Base-by-base conservation (phyloP, 805 yeast species). In the Saturnispora saitoi region DNA sequence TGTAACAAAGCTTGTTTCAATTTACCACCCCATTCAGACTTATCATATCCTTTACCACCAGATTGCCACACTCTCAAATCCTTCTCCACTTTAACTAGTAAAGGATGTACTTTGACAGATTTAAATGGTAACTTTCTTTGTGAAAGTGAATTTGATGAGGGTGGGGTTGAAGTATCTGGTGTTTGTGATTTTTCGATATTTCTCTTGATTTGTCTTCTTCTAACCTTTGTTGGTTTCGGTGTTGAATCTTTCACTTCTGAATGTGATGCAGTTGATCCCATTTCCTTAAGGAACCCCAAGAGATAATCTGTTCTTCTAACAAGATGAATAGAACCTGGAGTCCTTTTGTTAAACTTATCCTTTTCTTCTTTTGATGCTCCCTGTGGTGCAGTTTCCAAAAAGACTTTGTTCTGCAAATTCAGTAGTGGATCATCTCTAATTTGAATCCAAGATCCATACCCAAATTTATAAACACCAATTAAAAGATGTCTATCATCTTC, bases 371-470 rank as follows among this genome's bases (percentile, higher is more conserved):
- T 68, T 4, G 64, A 62, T 2, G 67, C 65, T 20, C 62, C 63
- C 12, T 57, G 55, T 15, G 68, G 66, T 12, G 68, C 59, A 37
- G 60, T 54, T 48, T 77, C 83, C 57, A 93, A 71, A 59, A 80
- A 93, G 55, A 93, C 69, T 70, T 88, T 93, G 56, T 88, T 87
- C 52, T 87, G 85, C 52, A 93, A 71, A 10, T 89, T 90, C 50
- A 93, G 72, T 46, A 87, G 75, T 2, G 99, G 98, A 67, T 93
- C 99, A 67, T 93, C 99, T 61, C 99, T 75, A 42, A 93, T 90
- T 60, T 86, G 90, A 3, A 76, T 63, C 99, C 99, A 93, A 1
- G 96, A 82, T 15, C 98, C 98, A 64, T 88, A 90, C 0, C 99
- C 99, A 66, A 90, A 90, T 66, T 87, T 89, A 60, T 77, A 76